phyloP scores from a whole-genome alignment of 78 protist genomes.

The Dictyostelium brefeldianum region DNA sequence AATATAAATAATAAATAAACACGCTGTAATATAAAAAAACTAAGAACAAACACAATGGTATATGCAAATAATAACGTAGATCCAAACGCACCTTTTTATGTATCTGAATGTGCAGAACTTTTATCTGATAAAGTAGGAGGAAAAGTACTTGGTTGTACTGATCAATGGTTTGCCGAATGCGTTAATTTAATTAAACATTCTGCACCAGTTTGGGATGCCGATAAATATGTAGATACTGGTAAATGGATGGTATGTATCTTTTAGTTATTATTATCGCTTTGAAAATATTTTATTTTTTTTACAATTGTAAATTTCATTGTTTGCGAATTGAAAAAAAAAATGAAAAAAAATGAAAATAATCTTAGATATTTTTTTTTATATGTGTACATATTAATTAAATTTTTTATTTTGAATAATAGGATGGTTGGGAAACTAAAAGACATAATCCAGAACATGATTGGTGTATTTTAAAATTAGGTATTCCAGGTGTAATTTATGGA shows the following conservation, averaged over 20 bases:
- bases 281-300: too few relatives aligned
- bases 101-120: constrained; percentile 46
- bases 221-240: constrained; percentile 74
- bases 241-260: constrained; percentile 70
- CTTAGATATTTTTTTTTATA: too few relatives aligned
- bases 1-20: background rate
- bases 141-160: constrained; percentile 48
- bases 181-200: constrained; percentile 54
- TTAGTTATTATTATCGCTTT: background rate
- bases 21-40: background rate
- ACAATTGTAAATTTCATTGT: background rate
- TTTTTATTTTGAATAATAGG: constrained; percentile 38
- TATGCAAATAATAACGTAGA: background rate
- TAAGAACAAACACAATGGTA: background rate
- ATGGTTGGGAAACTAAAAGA: constrained; percentile 95
- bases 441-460: constrained; percentile 91
- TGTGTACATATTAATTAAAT: too few relatives aligned
- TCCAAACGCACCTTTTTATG: constrained; percentile 31
- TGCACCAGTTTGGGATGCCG: constrained; percentile 56
- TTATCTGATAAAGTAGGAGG: constrained; percentile 76
- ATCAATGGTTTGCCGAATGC: constrained; percentile 80
- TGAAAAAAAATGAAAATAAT: too few relatives aligned
- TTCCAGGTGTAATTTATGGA: constrained; percentile 83
- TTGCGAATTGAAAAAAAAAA: background rate
- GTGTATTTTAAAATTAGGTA: constrained; percentile 87